Base-by-base conservation (phyloP, 2,329 filamentous ascomycete species). In the Passalora sequoiae region DNA sequence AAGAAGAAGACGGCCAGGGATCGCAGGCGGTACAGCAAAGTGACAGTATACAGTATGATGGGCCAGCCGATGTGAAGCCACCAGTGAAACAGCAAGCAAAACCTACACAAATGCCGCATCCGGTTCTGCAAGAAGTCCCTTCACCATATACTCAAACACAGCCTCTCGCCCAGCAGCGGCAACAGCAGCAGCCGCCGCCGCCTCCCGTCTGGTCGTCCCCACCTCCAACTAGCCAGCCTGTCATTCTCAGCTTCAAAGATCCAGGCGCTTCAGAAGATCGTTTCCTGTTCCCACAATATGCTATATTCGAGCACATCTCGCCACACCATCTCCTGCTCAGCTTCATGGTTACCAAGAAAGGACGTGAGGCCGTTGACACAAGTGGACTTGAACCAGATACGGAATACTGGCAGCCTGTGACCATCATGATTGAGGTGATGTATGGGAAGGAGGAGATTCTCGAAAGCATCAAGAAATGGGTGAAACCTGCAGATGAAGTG, bases 331-430 rank as follows among this genome's bases (percentile, higher is more conserved):
- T 86, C 2, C 75, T 88, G 31, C 82, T 82, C 3, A 89, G 84
- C 1, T 92, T 91, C 59, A 69, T 92, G 8, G 80, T 89, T 46
- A 83, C 86, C 4, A 80, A 84, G 37, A 83, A 83, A 61, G 84
- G 81, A 21, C 82, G 80, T 54, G 72, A 70, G n/a, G 76, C 78
- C 1, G 55, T 50, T 2, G 56, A 61, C 28, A 44, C 59, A 43
- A 44, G 56, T 38, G 50, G 47, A 12, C 38, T 69, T 41, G 52
- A 69, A 49, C 58, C 66, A 50, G 54, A 63, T 73, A 76, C 43
- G 77, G 76, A 88, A 56, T 87, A 85, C 65, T 91, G 88, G 60
- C 83, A 89, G 54, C 85, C 86, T 2, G 75, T 89, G 75, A 83
- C 79, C 1, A 53, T 66, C 43, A 64, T 64, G 55, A 74, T 81